These are phyloP conservation scores for Phytopythium sindhum DNA, from an alignment of 352 stramenopile species.

Conservation along the genomic window DNA sequence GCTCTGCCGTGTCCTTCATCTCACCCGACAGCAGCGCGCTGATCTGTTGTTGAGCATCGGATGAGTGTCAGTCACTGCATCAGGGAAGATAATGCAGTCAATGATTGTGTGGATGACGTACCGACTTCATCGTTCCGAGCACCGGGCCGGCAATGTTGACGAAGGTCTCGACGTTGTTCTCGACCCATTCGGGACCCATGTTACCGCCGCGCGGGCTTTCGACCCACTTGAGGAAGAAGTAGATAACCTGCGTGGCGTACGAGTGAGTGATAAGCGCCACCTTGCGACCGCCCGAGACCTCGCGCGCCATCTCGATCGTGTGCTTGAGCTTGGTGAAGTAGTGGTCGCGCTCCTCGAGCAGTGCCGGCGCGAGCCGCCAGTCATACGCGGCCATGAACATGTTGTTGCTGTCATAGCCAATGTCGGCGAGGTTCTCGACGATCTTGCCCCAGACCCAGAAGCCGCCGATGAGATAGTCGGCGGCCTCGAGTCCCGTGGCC, in stretches of 20 bases:
- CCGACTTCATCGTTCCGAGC: conserved; percentile 90
- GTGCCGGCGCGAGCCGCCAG: conserved; percentile 72
- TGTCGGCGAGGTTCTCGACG: conserved; percentile 87
- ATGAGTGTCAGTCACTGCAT: not conserved
- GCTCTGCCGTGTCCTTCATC: conserved; percentile 93
- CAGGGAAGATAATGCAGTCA: not conserved
- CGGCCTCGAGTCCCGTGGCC: conserved; percentile 87
- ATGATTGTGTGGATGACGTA: not conserved
- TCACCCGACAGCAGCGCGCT: conserved; percentile 92
- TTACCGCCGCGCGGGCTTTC: conserved; percentile 78
- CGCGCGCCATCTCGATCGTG: conserved; percentile 88
- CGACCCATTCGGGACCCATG: conserved; percentile 91
- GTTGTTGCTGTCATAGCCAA: conserved; percentile 91
- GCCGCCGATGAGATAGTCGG: conserved; percentile 92
- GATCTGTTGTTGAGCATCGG: conserved; percentile 15
- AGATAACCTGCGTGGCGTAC: conserved; percentile 90
- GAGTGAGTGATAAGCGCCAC: conserved; percentile 92
- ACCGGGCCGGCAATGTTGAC: conserved; percentile 94
- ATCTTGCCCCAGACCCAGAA: conserved; percentile 96
- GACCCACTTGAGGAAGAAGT: conserved; percentile 96
- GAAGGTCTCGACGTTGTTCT: conserved; percentile 89
- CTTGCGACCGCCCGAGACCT: conserved; percentile 68
- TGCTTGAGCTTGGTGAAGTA: conserved; percentile 94
- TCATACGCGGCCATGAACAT: conserved; percentile 89
- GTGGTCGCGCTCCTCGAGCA: conserved; percentile 73